Evolutionary conservation across 1,284 basidiomycete genomes (phyloP), one percentile per base, ranked within the genome.

Genomic region (Nidula niveotomentosa): DNA sequence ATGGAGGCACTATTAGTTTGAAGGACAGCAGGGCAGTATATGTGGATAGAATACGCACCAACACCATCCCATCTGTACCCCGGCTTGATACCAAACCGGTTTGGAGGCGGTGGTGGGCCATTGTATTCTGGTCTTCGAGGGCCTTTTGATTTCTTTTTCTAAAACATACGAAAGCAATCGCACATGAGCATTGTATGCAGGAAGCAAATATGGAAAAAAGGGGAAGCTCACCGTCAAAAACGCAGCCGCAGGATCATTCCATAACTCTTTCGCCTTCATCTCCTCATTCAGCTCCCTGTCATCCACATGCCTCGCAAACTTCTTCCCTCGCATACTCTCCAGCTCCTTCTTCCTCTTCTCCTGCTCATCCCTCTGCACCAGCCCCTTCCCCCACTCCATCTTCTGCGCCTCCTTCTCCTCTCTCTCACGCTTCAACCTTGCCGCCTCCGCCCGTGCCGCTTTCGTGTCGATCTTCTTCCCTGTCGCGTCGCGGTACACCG

Each of bases 61-160:
- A 96, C 94, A 47, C 94, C 94, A 68, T 98, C 96, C 96, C 96
- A 99, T 62, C 96, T 81, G 68, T 96, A 96, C 0, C 96, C 96
- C 9, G 96, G 97, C 54, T 85, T 87, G 60, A 99, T 98, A 23
- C 89, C 89, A 70, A 96, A 99, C 8, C 96, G 86, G 75, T 99
- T 99, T 7, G 96, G 94, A 13, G 94, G 89, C 1, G 93, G 94
- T 1, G 88, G 83, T 0, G 94, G 91, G 7, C 95, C 95, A 30
- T 77, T 80, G 70, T 98, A 99, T 65, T 90, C 86, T 1, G 96
- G 96, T 72, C 80, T 85, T 55, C 82, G 81, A 2, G 91, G 88
- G 0, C 88, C 91, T 65, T 91, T 93, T 1, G 77, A 67, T 67
- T 74, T 79, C 67, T 89, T 89, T 78, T 91, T 91, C 85, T 90